Percentiles rank a stretch among this genome's conserved stretches.
Evolutionary conservation across 2,329 filamentous ascomycete species (phyloP).

Genomic region (Parasarocladium wereldwijsianum): DNA sequence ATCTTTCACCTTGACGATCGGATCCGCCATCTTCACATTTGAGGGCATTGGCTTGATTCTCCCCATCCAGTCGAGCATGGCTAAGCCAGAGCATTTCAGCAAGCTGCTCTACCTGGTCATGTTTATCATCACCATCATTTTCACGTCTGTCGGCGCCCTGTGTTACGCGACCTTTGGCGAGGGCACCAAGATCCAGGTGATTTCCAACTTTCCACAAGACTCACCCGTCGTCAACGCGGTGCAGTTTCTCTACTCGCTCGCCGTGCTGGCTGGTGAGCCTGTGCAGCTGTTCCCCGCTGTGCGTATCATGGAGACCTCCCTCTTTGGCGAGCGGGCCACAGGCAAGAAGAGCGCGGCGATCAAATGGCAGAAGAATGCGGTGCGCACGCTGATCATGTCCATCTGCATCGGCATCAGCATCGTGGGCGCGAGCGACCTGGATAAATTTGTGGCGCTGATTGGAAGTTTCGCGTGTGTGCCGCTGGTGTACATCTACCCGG

Average conservation of each 20-base stretch:
- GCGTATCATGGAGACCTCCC: slow-evolving; percentile 52
- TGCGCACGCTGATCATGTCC: slow-evolving; percentile 41
- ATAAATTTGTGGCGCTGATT: slow-evolving; percentile 62
- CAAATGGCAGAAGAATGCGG: slow-evolving; percentile 65
- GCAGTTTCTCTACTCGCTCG: slow-evolving; percentile 59
- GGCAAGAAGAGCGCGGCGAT: slow-evolving; percentile 49
- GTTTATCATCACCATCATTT: slow-evolving; percentile 58
- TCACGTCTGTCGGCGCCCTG: slow-evolving; percentile 56
- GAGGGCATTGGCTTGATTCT: slow-evolving; percentile 66
- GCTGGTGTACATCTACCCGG: slow-evolving; percentile 63
- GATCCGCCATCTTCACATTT: slow-evolving; percentile 64
- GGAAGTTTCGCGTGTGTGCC: slow-evolving; percentile 62
- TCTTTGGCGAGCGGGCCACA: slow-evolving; percentile 50
- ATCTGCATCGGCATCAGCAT: slow-evolving; percentile 47
- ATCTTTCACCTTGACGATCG: slow-evolving; percentile 56
- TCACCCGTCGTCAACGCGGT: slow-evolving; percentile 61
- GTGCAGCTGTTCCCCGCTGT: slow-evolving; percentile 64
- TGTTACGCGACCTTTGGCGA: slow-evolving; percentile 63
- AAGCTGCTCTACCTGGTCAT: slow-evolving; percentile 53
- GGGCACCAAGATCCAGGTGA: slow-evolving; percentile 56
- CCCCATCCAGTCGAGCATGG: slow-evolving; percentile 65
- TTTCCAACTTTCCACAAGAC: slow-evolving; percentile 59
- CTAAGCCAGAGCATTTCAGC: slow-evolving; percentile 51
- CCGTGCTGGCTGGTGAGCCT: slow-evolving; percentile 58
- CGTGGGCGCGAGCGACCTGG: slow-evolving; percentile 51